Evolutionary conservation across 2,329 filamentous ascomycete species (phyloP), one percentile per base, ranked within the genome.

Genomic region (Ascochyta viciae-villosae): DNA sequence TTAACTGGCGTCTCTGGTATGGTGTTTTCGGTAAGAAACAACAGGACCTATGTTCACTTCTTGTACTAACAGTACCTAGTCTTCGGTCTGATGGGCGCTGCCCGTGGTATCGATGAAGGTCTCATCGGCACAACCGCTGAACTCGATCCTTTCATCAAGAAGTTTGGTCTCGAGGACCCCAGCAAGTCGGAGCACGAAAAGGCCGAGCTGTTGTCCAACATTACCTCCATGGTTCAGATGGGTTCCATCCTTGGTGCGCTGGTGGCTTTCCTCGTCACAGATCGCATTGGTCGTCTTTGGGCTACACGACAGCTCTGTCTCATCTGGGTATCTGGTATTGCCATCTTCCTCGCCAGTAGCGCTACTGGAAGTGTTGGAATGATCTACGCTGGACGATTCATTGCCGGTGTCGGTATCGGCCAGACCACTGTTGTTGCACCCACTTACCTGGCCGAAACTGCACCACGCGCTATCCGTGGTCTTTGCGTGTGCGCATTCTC

Each of bases 1-100:
- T 92, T 73, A 93, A 93, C 77, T 92, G 89, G 89, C 82, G 86
- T 40, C 81, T 93, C 58, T 92, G 89, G 87, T 91, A 90, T 74
- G 87, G 89, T 38, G 88, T 92, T 50, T 71, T 90, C 44, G 73
- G 73, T 76, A 63, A 53, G 72, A 31, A 2, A 12, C 6, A 31
- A 0, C 10, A 19, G 5, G 16, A 26, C 3, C 9, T 27, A 16
- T 12, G 2, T 15, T 15, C 2, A 9, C 3, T 29, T 6, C 10
- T 3, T 8, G 31, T 12, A 22, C 62, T 70, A 19, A 70, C 43
- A 31, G 12, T 19, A 1, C 6, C 4, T 37, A 76, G 74, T 76
- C 4, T 91, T 92, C 61, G 87, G 87, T 43, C 82, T 94, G 33
- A 86, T 93, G 76, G 90, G 90, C 50, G 89, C 90, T 3, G 89